phyloP scores from a whole-genome alignment of 345 rosid genomes.

The Durio zibethinus region DNA sequence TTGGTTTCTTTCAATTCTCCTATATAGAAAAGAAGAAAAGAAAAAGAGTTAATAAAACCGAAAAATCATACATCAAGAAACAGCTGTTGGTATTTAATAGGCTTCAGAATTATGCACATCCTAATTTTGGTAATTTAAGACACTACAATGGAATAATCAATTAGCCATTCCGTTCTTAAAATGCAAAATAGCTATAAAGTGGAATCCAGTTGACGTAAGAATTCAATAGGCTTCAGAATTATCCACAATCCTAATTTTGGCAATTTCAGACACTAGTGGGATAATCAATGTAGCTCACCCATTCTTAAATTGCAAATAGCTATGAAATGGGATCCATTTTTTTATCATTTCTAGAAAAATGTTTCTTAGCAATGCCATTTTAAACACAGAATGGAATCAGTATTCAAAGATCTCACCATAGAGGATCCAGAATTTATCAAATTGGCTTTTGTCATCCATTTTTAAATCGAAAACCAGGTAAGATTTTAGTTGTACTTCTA shows the following conservation, averaged over 20 bases:
- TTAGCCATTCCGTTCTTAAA: background rate
- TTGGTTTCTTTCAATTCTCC: constrained; percentile 73
- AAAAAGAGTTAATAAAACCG: background rate
- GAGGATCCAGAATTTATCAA: background rate
- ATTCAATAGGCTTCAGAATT: background rate
- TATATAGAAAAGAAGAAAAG: constrained; percentile 19
- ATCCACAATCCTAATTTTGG: background rate
- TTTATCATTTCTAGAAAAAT: background rate
- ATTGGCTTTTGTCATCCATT: background rate
- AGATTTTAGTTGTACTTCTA: background rate
- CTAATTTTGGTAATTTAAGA: background rate
- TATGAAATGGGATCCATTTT: background rate
- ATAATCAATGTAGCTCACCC: background rate
- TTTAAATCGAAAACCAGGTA: background rate
- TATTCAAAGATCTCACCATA: background rate
- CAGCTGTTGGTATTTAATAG: background rate
- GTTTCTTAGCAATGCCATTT: background rate
- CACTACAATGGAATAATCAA: background rate
- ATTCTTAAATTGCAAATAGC: background rate
- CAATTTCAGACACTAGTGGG: background rate
- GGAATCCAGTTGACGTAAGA: background rate
- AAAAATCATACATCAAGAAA: background rate
- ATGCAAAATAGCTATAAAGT: background rate
- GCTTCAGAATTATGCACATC: background rate
- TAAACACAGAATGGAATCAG: background rate